phyloP scores from a whole-genome alignment of 371 early-diverging fungal genomes.

The Ordospora colligata region DNA sequence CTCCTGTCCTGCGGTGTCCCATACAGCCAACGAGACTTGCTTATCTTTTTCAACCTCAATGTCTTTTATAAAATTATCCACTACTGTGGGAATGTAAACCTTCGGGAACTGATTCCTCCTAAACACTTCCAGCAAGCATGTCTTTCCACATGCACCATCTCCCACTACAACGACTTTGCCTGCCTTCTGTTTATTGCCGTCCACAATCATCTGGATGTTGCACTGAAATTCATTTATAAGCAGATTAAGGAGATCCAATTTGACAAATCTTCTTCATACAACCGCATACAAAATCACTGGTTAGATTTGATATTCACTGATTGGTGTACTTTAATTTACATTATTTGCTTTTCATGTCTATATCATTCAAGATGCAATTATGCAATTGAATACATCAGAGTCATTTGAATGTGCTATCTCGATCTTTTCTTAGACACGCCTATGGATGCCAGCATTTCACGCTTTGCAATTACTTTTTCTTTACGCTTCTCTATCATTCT shows the following conservation, averaged over 20 bases:
- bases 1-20: slow-evolving; percentile 64
- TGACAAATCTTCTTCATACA: not conserved
- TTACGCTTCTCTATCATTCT: not conserved
- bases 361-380: no score
- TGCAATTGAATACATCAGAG: no score
- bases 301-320: not conserved
- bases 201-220: not conserved
- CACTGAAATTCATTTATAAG: not conserved
- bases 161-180: slow-evolving; percentile 62
- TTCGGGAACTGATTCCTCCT: slow-evolving; percentile 61
- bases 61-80: slow-evolving; percentile 62
- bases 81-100: slow-evolving; percentile 62
- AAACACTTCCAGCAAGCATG: slow-evolving; percentile 62
- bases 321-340: not conserved
- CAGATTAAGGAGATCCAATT: slow-evolving; percentile 11
- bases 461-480: not conserved
- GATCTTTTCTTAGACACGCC: not conserved
- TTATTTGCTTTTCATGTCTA: not conserved
- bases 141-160: slow-evolving; percentile 63
- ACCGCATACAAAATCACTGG: no score
- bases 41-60: slow-evolving; percentile 38
- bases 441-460: not conserved
- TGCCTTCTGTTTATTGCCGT: slow-evolving; percentile 1
- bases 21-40: slow-evolving; percentile 59
- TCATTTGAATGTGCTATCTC: no score